These are phyloP conservation scores for Marasmius fiardii DNA, from an alignment of 1,284 basidiomycete genomes.

Conservation along the genomic window DNA sequence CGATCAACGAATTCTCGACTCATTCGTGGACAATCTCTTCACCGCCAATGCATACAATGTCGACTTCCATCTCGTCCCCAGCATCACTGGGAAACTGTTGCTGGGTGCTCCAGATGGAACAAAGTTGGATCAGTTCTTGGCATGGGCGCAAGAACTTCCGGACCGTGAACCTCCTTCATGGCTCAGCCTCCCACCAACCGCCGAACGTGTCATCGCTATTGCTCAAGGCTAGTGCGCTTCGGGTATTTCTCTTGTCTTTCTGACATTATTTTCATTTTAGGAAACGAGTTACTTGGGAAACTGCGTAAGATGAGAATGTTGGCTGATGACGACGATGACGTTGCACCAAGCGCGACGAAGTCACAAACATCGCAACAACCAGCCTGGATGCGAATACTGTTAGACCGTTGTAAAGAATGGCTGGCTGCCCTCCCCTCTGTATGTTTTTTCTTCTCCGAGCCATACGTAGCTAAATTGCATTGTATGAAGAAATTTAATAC, in stretches of 20 bases:
- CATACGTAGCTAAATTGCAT: constrained; percentile 9
- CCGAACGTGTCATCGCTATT: constrained; percentile 87
- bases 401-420: constrained; percentile 83
- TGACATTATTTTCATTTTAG: constrained; percentile 36
- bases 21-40: constrained; percentile 89
- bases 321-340: constrained; percentile 83
- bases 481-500: constrained; percentile 56
- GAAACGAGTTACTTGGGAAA: constrained; percentile 79
- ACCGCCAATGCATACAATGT: constrained; percentile 86
- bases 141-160: constrained; percentile 84
- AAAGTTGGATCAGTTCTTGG: constrained; percentile 84
- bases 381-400: constrained; percentile 87
- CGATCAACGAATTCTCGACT: constrained; percentile 87
- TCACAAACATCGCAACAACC: constrained; percentile 72
- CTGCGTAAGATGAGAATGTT: constrained; percentile 90
- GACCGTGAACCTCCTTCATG: constrained; percentile 91
- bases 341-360: constrained; percentile 47
- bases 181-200: constrained; percentile 87
- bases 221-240: constrained; percentile 67
- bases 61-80: constrained; percentile 85
- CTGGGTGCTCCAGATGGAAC: constrained; percentile 86
- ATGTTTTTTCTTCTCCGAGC: constrained; percentile 21
- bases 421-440: constrained; percentile 73
- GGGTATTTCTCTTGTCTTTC: constrained; percentile 13
- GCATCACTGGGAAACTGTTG: constrained; percentile 51